Evolutionary conservation across 768 basidiomycete species (phyloP), one percentile per base, ranked within the genome.

Genomic region (Lentinula edodes): DNA sequence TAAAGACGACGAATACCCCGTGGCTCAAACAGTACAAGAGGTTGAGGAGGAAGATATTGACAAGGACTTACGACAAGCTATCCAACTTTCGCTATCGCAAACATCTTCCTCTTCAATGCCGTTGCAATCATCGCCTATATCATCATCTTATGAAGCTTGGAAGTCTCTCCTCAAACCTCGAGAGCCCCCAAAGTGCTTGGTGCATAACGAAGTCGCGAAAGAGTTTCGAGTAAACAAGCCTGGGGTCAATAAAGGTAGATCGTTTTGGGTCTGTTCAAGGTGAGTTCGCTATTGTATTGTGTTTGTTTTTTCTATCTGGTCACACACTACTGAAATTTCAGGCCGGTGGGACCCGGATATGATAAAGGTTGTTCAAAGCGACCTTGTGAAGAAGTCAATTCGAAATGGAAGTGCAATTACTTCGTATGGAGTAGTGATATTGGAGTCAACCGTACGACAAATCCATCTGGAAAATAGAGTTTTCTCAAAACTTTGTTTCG

Each of bases 301-400:
- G 3, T 23, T 23, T 23, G 23, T 23, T 23, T 3, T 23, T 1
- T 23, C 43, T 32, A n/a, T 39, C 50, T 39, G 63, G 63, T 65
- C 62, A 63, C 36, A 63, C 57, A 41, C 16, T 63, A 20, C 28
- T 13, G n/a, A 15, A 64, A 42, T 65, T 64, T 3, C 64, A 93
- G 93, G 55, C 91, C 93, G 0, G 90, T 96, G 23, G 94, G 93
- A 3, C 90, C 93, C 5, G 94, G 94, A 15, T 95, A 92, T 65
- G 93, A 95, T 69, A 85, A 84, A 72, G 93, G 93, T 15, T 82
- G 80, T 62, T 72, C 75, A 20, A 87, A 88, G 67, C 82, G 91
- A 20, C 76, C 78, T 23, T 80, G 91, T 60, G 87, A 90, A 56
- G 89, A n/a, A n/a, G n/a, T n/a, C n/a, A n/a, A n/a, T n/a, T n/a